Base-by-base conservation (phyloP, 371 early-diverging fungal species). In the Mortierella sp. region DNA sequence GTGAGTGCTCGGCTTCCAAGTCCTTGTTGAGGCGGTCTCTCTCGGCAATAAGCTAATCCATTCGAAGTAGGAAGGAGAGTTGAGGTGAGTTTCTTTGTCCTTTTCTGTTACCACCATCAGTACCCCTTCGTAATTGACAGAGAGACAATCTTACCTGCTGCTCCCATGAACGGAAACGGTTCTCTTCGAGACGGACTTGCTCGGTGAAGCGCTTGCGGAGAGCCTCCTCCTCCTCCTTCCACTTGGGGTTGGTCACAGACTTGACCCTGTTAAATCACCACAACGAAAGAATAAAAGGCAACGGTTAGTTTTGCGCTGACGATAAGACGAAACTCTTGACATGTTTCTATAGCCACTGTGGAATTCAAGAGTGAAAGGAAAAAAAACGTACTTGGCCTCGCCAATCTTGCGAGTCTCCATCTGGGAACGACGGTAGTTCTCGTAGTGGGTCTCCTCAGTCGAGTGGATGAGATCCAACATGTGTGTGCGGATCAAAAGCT, bases 101-200 rank as follows among this genome's bases (percentile, higher is more conserved):
- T 8, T 16, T 63, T 38, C 3, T 28, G 0, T 34, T 38, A 38
- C 42, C 42, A 38, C 42, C 42, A 38, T 5, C 42, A 38, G 42
- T 38, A 38, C 42, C 42, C 42, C 42, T 38, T 38, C n/a, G 42
- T 38, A 38, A 38, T 3, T 38, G 42, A 38, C 42, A 38, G 42
- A 38, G 26, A 31, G 7, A 9, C 74, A 57, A 50, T 50, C 14
- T 38, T 90, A 96, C 96, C 91, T 94, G 96, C 86, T 97, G 97
- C 89, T 98, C 99, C 99, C 99, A 99, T 87, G 96, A 94, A 81
- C 98, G 93, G 94, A 99, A 99, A 63, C 98, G 90, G 88, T 94
- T 93, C 91, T 99, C 99, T 89, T 99, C 98, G 79, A 93, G 80
- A 73, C 97, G 93, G 74, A 98, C 99, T 87, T 98, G 97, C 85